Evolutionary conservation across 768 basidiomycete genomes (phyloP).

Genomic region (Russula ochroleuca): DNA sequence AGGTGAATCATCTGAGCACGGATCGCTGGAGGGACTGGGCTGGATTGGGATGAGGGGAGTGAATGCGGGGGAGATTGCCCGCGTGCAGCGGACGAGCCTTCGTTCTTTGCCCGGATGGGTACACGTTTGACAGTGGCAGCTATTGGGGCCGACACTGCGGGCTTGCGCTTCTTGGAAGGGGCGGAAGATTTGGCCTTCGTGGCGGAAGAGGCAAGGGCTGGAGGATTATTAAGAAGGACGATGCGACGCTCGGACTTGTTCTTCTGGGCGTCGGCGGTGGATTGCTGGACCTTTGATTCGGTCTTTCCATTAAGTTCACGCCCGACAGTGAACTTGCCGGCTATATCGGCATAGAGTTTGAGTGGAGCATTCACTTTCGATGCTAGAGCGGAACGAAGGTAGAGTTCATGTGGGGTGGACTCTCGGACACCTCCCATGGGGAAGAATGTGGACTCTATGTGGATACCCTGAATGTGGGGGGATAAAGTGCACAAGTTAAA

Average conservation of each 20-base stretch:
- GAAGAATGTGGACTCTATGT: constrained; percentile 62
- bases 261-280: constrained; percentile 38
- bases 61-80: constrained; percentile 33
- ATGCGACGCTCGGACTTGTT: constrained; percentile 46
- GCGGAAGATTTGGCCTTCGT: constrained; percentile 36
- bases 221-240: constrained; percentile 41
- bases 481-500: neutral
- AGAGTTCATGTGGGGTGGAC: constrained; percentile 62
- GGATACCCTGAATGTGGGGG: constrained; percentile 48
- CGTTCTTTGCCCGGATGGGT: constrained; percentile 25
- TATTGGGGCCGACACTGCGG: constrained; percentile 9
- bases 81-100: constrained; percentile 32
- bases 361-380: constrained; percentile 59
- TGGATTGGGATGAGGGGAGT: constrained; percentile 19
- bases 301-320: constrained; percentile 50
- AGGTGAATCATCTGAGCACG: constrained; percentile 49
- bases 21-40: constrained; percentile 27
- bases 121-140: constrained; percentile 21
- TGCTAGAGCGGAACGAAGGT: constrained; percentile 57
- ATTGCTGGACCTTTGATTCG: constrained; percentile 41
- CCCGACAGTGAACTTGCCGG: constrained; percentile 67
- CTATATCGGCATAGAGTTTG: constrained; percentile 68
- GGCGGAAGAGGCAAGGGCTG: constrained; percentile 29
- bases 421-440: constrained; percentile 54
- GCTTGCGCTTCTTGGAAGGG: constrained; percentile 27